Percentiles rank a stretch among this genome's conserved stretches.
Evolutionary conservation across 306 rosid species (phyloP).

Genomic region (Comarum palustre): DNA sequence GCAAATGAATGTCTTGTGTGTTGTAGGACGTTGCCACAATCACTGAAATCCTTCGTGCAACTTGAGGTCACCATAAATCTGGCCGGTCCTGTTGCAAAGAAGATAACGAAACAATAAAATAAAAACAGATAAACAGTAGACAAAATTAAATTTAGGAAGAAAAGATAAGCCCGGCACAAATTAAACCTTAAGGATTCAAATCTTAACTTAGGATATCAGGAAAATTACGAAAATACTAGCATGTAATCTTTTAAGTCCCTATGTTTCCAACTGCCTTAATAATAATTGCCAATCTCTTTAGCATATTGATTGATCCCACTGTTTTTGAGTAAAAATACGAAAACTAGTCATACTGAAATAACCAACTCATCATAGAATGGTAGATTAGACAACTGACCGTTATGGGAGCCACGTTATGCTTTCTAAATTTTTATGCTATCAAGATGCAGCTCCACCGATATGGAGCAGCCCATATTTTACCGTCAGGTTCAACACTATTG

Average conservation of each 20-base stretch:
- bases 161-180: background rate
- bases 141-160: background rate
- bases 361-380: background rate
- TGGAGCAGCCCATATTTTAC: slow-evolving; percentile 85
- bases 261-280: background rate
- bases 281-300: background rate
- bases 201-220: background rate
- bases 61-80: slow-evolving; percentile 94
- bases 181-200: background rate
- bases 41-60: slow-evolving; percentile 81
- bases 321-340: background rate
- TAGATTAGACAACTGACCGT: slow-evolving; percentile 40
- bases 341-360: background rate
- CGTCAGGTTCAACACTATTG: slow-evolving; percentile 47
- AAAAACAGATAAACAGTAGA: background rate
- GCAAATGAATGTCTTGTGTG: slow-evolving; percentile 44
- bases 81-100: slow-evolving; percentile 69
- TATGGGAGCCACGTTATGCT: slow-evolving; percentile 68
- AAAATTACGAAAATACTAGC: background rate
- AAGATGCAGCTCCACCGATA: slow-evolving; percentile 95
- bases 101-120: background rate
- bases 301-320: background rate
- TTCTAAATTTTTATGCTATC: slow-evolving; percentile 83
- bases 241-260: background rate
- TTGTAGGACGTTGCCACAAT: slow-evolving; percentile 93